These are phyloP conservation scores for Cercospora brassicicola DNA, from an alignment of 2,329 filamentous ascomycete genomes.

Conservation along the genomic window DNA sequence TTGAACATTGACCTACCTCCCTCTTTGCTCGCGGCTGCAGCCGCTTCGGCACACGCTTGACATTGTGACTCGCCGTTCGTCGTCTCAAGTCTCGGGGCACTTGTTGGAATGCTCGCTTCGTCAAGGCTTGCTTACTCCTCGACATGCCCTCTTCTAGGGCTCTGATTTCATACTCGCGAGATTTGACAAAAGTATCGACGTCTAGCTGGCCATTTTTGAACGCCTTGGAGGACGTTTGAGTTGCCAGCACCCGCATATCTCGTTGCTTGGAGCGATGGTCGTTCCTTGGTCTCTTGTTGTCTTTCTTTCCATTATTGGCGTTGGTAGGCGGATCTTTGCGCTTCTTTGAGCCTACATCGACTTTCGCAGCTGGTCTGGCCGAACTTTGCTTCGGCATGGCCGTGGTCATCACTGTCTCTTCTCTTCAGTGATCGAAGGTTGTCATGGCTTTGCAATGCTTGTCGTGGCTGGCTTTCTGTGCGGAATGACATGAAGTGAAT, in stretches of 20 bases:
- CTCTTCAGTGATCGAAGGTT: not conserved
- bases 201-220: conserved; percentile 75
- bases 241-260: conserved; percentile 50
- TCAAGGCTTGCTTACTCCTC: conserved; percentile 63
- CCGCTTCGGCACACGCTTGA: conserved; percentile 79
- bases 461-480: not conserved
- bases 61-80: conserved; percentile 92
- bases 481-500: not conserved
- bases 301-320: conserved; percentile 2
- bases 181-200: conserved; percentile 77
- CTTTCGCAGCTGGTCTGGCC: conserved; percentile 5
- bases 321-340: conserved; percentile 32
- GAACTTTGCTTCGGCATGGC: conserved; percentile 17
- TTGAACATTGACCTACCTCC: conserved; percentile 45
- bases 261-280: conserved; percentile 34
- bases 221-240: conserved; percentile 53
- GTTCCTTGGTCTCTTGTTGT: conserved; percentile 23
- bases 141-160: conserved; percentile 81
- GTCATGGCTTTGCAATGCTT: not conserved
- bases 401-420: not conserved
- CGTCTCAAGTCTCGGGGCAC: conserved; percentile 82
- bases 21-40: conserved; percentile 67
- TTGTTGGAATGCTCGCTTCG: conserved; percentile 81
- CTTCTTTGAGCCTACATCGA: conserved; percentile 25
- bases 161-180: conserved; percentile 85